These are phyloP conservation scores for Nymphaea colorata DNA, from an alignment of 164 flowering plant species.

Conservation along the genomic window DNA sequence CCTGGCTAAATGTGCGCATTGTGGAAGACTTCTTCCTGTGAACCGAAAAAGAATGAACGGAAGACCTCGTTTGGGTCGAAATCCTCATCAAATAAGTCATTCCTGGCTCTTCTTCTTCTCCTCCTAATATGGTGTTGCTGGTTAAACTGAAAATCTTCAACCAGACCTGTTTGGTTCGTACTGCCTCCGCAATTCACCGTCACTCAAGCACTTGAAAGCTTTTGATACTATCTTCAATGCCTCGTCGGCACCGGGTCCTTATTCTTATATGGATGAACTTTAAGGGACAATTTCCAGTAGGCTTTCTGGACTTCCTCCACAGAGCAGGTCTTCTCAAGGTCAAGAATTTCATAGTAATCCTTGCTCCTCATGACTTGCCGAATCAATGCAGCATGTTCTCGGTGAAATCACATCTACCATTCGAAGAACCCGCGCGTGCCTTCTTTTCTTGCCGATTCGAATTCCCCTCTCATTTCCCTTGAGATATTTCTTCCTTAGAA, in stretches of 20 bases:
- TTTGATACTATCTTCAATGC: conserved; percentile 85
- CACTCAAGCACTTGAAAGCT: conserved; percentile 94
- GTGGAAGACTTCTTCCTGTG: conserved; percentile 48
- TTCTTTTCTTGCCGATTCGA: too few species aligned
- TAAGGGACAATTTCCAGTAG: conserved; percentile 76
- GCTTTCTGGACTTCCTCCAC: conserved; percentile 85
- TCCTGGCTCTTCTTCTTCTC: conserved; percentile 37
- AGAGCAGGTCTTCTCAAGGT: conserved; percentile 60
- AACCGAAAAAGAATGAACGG: conserved; percentile 58
- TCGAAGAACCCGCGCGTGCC: too few species aligned
- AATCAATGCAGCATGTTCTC: conserved; percentile 64
- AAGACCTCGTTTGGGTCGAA: conserved; percentile 92
- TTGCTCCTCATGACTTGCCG: conserved; percentile 44
- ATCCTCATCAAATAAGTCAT: conserved; percentile 66
- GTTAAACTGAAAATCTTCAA: conserved; percentile 60
- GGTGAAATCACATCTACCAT: conserved; percentile 19
- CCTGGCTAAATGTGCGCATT: conserved; percentile 37
- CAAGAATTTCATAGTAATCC: conserved; percentile 76
- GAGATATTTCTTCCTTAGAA: too few species aligned
- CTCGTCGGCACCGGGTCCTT: conserved; percentile 98
- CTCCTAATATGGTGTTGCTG: conserved; percentile 50
- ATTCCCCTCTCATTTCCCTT: too few species aligned
- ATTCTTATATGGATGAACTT: conserved; percentile 97
- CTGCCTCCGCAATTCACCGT: conserved; percentile 62
- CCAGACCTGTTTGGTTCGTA: conserved; percentile 75